Percentiles rank a stretch among this genome's conserved stretches.
Conservation (phyloP, 306 rosid species). For the Vigna mungo region DNA sequence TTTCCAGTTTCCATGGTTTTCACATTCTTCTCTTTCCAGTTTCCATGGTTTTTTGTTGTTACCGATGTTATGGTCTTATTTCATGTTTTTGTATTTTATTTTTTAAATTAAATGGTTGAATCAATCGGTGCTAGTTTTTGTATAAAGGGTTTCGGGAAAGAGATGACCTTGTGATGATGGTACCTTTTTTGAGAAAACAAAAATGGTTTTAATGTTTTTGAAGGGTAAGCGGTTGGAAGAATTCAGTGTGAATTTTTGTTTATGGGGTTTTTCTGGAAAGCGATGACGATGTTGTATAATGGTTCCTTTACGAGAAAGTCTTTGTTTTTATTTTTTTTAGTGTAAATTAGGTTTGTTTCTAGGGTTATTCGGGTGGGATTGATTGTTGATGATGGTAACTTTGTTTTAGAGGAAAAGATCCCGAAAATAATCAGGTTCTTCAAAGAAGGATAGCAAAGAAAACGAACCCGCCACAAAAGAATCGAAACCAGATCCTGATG, state of each 20-base stretch:
- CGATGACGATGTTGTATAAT: neutral
- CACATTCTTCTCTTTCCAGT: too few species aligned
- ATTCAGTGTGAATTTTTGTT: conserved; percentile 16
- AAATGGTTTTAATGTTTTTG: neutral
- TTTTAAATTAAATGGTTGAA: too few species aligned
- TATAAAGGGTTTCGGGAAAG: too few species aligned
- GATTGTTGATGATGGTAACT: neutral
- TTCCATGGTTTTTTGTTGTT: too few species aligned
- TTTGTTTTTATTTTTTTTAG: too few species aligned
- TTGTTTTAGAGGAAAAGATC: conserved; percentile 32
- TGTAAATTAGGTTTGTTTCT: neutral
- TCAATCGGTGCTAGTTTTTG: too few species aligned
- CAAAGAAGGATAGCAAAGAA: conserved; percentile 66
- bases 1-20: too few species aligned
- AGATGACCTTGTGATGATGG: too few species aligned
- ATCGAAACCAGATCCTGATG: conserved; percentile 41
- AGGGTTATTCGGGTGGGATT: neutral
- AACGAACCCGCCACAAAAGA: conserved; percentile 53
- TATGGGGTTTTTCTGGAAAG: conserved; percentile 42
- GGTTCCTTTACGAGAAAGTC: neutral
- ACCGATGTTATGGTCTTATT: too few species aligned
- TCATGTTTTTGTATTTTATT: too few species aligned
- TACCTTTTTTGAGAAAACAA: too few species aligned
- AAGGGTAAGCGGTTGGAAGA: neutral
- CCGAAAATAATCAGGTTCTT: conserved; percentile 66